A percentile compares a stretch with the other conserved stretches of the same genome.
Evolutionary conservation across 805 yeast species (phyloP).

Genomic region (Ogataea parapolymorpha): DNA sequence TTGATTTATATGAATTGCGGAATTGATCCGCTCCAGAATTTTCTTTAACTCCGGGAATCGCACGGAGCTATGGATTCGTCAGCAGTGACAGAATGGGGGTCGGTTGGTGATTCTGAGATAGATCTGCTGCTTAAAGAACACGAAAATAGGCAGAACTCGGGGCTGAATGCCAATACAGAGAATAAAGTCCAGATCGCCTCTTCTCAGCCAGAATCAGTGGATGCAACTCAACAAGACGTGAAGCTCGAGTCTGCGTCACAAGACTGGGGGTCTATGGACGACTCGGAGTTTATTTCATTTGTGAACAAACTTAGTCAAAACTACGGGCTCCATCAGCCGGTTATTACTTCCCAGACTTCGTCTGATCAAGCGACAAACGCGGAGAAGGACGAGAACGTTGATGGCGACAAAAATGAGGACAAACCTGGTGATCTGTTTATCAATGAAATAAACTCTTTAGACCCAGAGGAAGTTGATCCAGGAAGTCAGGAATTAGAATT

Average conservation of each 20-base stretch:
- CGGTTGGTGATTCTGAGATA: conserved; percentile 26
- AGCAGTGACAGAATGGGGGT: conserved; percentile 33
- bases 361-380: background rate
- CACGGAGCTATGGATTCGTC: conserved; percentile 6
- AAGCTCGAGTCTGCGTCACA: conserved; percentile 4
- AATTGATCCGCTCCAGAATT: background rate
- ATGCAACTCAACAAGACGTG: conserved; percentile 11
- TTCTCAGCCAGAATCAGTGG: conserved; percentile 13
- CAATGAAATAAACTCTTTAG: background rate
- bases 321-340: conserved; percentile 11
- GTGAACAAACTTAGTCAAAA: conserved; percentile 35
- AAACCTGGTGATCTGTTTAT: background rate
- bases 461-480: conserved; percentile 8
- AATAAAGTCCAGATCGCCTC: conserved; percentile 10
- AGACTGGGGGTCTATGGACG: conserved; percentile 37
- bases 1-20: background rate
- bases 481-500: conserved; percentile 46
- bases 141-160: background rate
- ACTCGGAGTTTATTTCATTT: conserved; percentile 36
- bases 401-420: too few relatives aligned
- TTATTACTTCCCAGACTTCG: conserved; percentile 7
- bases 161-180: background rate
- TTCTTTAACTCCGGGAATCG: background rate
- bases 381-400: too few relatives aligned
- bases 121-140: conserved; percentile 8